Conservation (phyloP, 2,329 filamentous ascomycete genomes). For the Alternaria angustiovoidea region DNA sequence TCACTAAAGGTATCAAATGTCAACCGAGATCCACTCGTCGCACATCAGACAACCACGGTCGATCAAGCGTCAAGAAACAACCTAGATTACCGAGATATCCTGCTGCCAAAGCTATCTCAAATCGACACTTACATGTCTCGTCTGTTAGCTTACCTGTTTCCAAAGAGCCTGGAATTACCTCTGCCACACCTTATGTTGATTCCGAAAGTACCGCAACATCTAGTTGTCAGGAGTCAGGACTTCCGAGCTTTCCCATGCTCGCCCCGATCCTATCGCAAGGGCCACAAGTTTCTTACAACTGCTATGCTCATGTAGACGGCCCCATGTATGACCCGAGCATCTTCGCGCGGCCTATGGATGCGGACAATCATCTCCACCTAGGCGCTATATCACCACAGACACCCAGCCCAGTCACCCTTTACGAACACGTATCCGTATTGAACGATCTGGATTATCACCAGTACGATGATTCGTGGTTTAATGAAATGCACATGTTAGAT, state of each 20-base stretch:
- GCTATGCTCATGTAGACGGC: constrained; percentile 34
- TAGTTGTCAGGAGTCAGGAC: constrained; percentile 30
- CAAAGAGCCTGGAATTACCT: constrained; percentile 28
- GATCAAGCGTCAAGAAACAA: constrained; percentile 36
- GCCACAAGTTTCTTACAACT: constrained; percentile 34
- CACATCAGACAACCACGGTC: constrained; percentile 46
- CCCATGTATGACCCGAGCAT: constrained; percentile 31
- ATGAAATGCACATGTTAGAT: constrained; percentile 30
- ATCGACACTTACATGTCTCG: constrained; percentile 26
- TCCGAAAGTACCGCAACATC: constrained; percentile 39
- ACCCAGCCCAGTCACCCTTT: constrained; percentile 36
- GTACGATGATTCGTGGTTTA: constrained; percentile 33
- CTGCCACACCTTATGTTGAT: constrained; percentile 40
- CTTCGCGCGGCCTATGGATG: constrained; percentile 27
- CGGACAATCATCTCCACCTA: constrained; percentile 27
- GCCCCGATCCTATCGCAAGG: constrained; percentile 38
- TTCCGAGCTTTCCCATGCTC: constrained; percentile 37
- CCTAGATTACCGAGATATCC: constrained; percentile 36
- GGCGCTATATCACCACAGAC: constrained; percentile 42
- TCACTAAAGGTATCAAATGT: constrained; percentile 47
- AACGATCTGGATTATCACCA: constrained; percentile 34
- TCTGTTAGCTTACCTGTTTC: constrained; percentile 35
- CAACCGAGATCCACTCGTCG: constrained; percentile 49
- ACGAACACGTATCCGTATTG: constrained; percentile 31
- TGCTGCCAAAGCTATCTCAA: constrained; percentile 32